phyloP scores from a whole-genome alignment of 2,329 filamentous ascomycete species.

The Fusarium sterilihyphosum region DNA sequence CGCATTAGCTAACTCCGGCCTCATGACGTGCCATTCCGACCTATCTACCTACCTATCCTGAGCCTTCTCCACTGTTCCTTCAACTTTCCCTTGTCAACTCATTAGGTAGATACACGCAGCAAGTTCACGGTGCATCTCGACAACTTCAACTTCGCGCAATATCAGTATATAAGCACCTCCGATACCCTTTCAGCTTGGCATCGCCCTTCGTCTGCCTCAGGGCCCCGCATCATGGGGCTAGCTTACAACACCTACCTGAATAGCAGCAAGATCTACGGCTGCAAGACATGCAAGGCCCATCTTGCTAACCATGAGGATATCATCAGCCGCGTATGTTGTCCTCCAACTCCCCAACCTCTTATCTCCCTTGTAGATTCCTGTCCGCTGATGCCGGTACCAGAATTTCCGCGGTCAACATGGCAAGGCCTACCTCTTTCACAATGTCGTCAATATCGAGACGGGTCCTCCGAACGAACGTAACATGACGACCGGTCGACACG shows the following conservation, averaged over 20 bases:
- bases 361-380: neutral
- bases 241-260: conserved; percentile 92
- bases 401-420: conserved; percentile 99
- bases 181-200: neutral
- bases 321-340: conserved; percentile 79
- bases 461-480: conserved; percentile 91
- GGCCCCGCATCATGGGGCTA: conserved; percentile 74
- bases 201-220: neutral
- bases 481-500: conserved; percentile 96
- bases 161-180: neutral
- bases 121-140: neutral
- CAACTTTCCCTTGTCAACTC: conserved; percentile 11
- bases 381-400: conserved; percentile 56
- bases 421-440: conserved; percentile 96
- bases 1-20: conserved; percentile 25
- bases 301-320: conserved; percentile 96
- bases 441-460: conserved; percentile 87
- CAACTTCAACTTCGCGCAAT: neutral
- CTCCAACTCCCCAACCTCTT: neutral
- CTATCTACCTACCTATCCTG: neutral
- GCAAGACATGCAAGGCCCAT: conserved; percentile 95
- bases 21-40: conserved; percentile 37
- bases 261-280: conserved; percentile 88
- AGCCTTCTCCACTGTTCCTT: conserved; percentile 10
- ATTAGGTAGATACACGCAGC: neutral